These are phyloP conservation scores for Xylaria grammica DNA, from an alignment of 495 filamentous ascomycete species.

Conservation along the genomic window DNA sequence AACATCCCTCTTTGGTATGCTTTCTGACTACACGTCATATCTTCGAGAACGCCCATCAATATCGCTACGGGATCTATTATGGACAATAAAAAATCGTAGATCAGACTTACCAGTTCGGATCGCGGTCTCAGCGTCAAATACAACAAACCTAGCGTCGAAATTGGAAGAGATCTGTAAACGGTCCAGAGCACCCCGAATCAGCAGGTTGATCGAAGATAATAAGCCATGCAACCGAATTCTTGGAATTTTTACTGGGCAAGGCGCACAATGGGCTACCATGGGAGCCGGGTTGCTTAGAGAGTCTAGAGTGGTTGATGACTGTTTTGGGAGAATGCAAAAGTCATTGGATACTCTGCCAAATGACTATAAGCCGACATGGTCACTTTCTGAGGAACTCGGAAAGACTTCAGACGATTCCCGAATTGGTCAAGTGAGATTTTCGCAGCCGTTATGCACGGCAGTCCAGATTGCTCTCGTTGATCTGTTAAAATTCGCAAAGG, in stretches of 20 bases:
- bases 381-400: constrained; percentile 46
- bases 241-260: constrained; percentile 34
- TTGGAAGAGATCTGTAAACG: no score
- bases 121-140: not conserved
- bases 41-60: not conserved
- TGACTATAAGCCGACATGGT: constrained; percentile 54
- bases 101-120: not conserved
- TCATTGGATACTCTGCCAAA: constrained; percentile 40
- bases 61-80: not conserved
- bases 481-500: constrained; percentile 46
- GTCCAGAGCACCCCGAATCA: no score
- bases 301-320: constrained; percentile 40
- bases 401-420: constrained; percentile 34
- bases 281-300: constrained; percentile 47
- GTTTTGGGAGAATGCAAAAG: constrained; percentile 49
- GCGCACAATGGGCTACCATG: constrained; percentile 51
- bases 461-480: constrained; percentile 54
- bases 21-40: not conserved
- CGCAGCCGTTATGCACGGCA: constrained; percentile 54
- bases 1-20: not conserved
- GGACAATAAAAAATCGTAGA: not conserved
- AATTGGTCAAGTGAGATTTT: constrained; percentile 42
- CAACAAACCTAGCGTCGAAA: not conserved
- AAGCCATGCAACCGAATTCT: no score
- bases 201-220: no score